Base-by-base conservation (phyloP, 1,284 basidiomycete species). In the Moesziomyces antarcticus region DNA sequence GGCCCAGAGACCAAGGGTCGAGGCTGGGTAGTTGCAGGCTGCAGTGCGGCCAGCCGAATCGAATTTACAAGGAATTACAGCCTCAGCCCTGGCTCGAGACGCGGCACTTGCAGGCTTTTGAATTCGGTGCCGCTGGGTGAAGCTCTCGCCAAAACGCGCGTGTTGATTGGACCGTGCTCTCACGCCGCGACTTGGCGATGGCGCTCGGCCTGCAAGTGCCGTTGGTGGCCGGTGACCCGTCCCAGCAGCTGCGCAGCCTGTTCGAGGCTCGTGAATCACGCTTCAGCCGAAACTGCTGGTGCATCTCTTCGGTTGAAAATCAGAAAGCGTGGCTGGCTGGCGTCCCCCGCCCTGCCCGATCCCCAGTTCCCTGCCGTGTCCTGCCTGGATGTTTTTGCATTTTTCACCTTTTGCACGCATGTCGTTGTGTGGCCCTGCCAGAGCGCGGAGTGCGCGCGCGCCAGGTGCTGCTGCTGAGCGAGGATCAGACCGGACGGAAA, bases 31-130 rank as follows among this genome's bases (percentile, higher is more conserved):
- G 30, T 13, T 10, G 30, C 30, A 13, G 16, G 40, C 35, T 21
- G 37, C 18, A 18, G 51, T 30, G 43, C 22, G 37, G 53, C 16
- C 40, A 30, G 46, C 51, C 30, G 42, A 33, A 33, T 40, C 60
- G 66, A 59, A 69, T 25, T 63, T 69, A 69, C 25, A 46, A 69
- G 66, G 66, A 59, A 59, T 63, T 69, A 69, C 47, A 24, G n/a
- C 14, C 7, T 13, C 4, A 37, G 54, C 50, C 22, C 1, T 20
- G 55, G 59, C 48, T 58, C 56, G 55, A 33, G 42, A 27, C 50
- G 56, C 66, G 66, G 66, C 30, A 54, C 37, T 61, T 61, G 33
- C 49, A 59, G 54, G 33, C 40, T 33, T 43, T 20, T 27, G 49
- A 18, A 41, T 24, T 24, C 21, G 40, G 16, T 41, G 27, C 47